These are phyloP conservation scores for Rhododendron vialii DNA, from an alignment of 148 eudicot genomes.

Conservation along the genomic window DNA sequence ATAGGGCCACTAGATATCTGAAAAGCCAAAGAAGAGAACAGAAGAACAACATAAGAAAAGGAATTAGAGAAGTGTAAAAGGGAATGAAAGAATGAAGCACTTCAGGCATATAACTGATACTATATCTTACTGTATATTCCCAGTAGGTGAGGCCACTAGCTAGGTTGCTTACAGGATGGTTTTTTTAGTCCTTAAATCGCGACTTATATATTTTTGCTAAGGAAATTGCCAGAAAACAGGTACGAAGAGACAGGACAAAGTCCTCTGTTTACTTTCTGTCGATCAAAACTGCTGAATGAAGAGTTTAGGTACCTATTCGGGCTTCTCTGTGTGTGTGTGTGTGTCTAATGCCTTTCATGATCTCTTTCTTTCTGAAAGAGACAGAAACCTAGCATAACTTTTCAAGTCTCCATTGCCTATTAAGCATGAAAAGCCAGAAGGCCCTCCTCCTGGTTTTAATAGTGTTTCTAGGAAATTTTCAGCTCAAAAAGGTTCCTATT, in stretches of 20 bases:
- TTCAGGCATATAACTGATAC: background rate
- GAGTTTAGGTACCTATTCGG: background rate
- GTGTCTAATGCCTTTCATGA: background rate
- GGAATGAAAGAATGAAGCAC: background rate
- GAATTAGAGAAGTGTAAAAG: background rate
- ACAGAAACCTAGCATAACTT: background rate
- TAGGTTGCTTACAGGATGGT: background rate
- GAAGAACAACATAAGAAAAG: background rate
- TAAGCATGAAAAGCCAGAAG: background rate
- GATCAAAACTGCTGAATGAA: background rate
- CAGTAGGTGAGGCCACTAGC: constrained; percentile 3
- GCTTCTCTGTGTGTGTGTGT: background rate
- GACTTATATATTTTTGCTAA: background rate
- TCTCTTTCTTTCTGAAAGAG: background rate
- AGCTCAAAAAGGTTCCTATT: background rate
- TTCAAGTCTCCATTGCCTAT: background rate
- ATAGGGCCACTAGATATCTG: background rate
- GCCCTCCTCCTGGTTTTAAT: background rate
- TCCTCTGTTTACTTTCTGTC: background rate
- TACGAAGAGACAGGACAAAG: background rate
- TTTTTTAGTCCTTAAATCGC: background rate
- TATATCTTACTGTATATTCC: background rate
- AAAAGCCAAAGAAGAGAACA: background rate
- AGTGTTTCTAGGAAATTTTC: background rate
- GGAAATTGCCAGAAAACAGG: constrained; percentile 4